Base-by-base conservation (phyloP, 257 asterid species). In the Parsonsia alboflavescens region DNA sequence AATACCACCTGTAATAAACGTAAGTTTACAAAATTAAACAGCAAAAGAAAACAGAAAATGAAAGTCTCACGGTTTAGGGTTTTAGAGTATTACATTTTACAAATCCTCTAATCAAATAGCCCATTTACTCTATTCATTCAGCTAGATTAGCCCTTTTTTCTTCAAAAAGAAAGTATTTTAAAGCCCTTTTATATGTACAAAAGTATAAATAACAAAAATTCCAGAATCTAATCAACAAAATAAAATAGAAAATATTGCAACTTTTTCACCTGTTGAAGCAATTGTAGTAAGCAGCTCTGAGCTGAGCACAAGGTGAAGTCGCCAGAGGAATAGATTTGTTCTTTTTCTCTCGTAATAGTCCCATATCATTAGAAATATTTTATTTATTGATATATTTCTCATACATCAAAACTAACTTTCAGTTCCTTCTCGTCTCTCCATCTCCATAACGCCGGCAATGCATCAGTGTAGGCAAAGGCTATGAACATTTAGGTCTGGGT, bases 281-380 rank as follows among this genome's bases (percentile, higher is more conserved):
- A 72, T 76, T 84, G 86, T 93, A 90, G 66, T 91, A 91, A 78
- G 94, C 91, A 68, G 80, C 84, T 82, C 93, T 85, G 79, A 90
- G 86, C 73, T 88, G 74, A 50, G 97, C 90, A 71, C 97, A 93
- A 53, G 94, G 94, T 21, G 98, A 89, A 73, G 97, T 91, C 46
- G 96, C 78, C 33, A 71, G 49, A 45, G 89, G 71, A 68, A 84
- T 49, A 70, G 88, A 82, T 17, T 79, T 57, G 26, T 71, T 80
- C 59, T 88, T 88, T 65, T 77, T 88, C 76, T 86, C 91, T 68
- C 89, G 81, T 72, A 77, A 21, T 68, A 87, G 73, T 77, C 91
- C 93, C 96, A 90, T 93, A 58, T 70, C 57, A 71, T n/a, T 69
- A 44, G 11, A 0, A 21, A 0, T 39, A n/a, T 21, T 39, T 16